Percentiles rank a stretch among this genome's conserved stretches.
phyloP scores from a whole-genome alignment of 768 basidiomycete species.

The Rhodotorula babjevae region DNA sequence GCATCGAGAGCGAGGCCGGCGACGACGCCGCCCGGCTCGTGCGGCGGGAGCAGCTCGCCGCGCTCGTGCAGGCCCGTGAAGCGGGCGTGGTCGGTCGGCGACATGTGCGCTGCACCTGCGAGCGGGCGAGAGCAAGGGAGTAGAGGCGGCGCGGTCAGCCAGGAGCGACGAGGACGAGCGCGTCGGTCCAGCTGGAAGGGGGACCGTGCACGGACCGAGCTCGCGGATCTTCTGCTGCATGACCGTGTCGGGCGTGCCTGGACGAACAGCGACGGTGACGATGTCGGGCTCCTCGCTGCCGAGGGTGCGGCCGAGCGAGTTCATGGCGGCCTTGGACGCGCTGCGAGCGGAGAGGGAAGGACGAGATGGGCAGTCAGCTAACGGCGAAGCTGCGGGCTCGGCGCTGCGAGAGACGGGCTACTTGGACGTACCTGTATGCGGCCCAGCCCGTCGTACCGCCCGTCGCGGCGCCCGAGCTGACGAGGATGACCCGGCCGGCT shows the following conservation, averaged over 20 bases:
- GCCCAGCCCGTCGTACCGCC: constrained; percentile 69
- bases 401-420: too few species aligned
- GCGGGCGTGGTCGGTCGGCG: constrained; percentile 54
- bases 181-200: too few species aligned
- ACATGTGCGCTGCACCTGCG: constrained; percentile 51
- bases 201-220: constrained; percentile 27
- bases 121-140: not conserved
- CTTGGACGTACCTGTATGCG: constrained; percentile 42
- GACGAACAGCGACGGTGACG: constrained; percentile 69
- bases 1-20: constrained; percentile 69
- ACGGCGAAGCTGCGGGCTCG: too few species aligned
- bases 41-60: constrained; percentile 59
- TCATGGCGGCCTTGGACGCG: constrained; percentile 83
- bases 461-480: constrained; percentile 78
- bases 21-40: constrained; percentile 53
- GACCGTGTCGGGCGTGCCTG: constrained; percentile 78
- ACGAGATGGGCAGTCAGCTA: too few species aligned
- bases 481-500: constrained; percentile 60
- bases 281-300: constrained; percentile 77
- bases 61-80: constrained; percentile 58
- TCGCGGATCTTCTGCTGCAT: constrained; percentile 50
- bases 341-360: constrained; percentile 50
- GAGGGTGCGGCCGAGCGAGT: constrained; percentile 74
- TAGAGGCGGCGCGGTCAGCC: not conserved
- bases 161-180: too few species aligned